Evolutionary conservation across 352 stramenopile species (phyloP).

Genomic region (Phytophthora sp.): DNA sequence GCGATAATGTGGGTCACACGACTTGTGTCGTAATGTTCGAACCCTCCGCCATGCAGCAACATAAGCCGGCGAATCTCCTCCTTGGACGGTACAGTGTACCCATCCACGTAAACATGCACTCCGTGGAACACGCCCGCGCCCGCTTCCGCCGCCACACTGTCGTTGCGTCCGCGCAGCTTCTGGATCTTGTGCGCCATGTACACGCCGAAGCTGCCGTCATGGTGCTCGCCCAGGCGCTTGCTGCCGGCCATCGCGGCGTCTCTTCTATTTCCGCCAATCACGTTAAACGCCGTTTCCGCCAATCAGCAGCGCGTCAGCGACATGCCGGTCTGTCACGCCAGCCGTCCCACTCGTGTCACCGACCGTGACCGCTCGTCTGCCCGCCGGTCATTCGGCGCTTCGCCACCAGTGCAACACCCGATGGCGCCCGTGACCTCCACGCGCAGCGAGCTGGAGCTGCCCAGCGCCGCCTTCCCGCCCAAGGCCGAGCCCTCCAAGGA

Average conservation of each 20-base stretch:
- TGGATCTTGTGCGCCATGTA: constrained; percentile 94
- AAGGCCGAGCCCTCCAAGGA: constrained; percentile 30
- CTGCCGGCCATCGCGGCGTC: constrained; percentile 24
- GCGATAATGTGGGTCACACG: constrained; percentile 90
- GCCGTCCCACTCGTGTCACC: neutral
- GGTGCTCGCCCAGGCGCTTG: constrained; percentile 82
- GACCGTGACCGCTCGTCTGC: constrained; percentile 8
- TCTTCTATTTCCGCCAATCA: constrained; percentile 20
- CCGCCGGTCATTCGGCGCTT: constrained; percentile 21
- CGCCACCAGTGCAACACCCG: neutral
- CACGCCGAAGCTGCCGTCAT: constrained; percentile 86
- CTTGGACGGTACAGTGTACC: constrained; percentile 84
- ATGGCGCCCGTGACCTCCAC: constrained; percentile 59
- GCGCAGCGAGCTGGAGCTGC: constrained; percentile 20
- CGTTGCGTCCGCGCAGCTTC: constrained; percentile 85
- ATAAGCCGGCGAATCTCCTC: constrained; percentile 86
- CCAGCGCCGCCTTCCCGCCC: constrained; percentile 27
- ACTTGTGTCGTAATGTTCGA: constrained; percentile 90
- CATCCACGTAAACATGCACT: constrained; percentile 90
- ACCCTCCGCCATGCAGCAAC: constrained; percentile 78
- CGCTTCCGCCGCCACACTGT: neutral
- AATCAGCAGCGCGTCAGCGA: neutral
- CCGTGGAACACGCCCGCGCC: constrained; percentile 58
- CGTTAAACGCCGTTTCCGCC: neutral
- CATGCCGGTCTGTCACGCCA: constrained; percentile 2